A percentile compares a stretch with the other conserved stretches of the same genome.
Evolutionary conservation across 495 filamentous ascomycete genomes (phyloP).

Genomic region (Xylaria grammica): DNA sequence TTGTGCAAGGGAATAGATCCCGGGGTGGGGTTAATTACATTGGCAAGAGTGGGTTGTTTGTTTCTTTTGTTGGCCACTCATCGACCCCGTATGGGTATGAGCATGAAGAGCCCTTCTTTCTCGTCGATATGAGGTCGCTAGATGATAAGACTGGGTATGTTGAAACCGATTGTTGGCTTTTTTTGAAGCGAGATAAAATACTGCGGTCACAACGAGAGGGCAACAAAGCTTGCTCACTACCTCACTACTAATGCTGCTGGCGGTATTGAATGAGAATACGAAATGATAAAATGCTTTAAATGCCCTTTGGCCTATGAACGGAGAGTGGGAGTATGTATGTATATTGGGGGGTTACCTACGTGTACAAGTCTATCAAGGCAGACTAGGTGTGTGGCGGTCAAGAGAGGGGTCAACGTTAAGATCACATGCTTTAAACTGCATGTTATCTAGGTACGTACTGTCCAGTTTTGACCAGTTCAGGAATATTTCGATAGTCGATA

Average conservation of each 20-base stretch:
- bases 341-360: too few species aligned
- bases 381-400: not conserved
- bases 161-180: not conserved
- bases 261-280: not conserved
- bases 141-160: not conserved
- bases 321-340: not conserved
- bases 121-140: not conserved
- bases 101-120: not conserved
- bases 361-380: too few species aligned
- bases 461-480: not conserved
- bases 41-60: slow-evolving; percentile 4
- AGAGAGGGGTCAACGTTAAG: not conserved
- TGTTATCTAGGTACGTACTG: not conserved
- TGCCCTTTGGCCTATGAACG: not conserved
- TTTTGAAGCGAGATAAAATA: not conserved
- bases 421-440: not conserved
- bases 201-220: not conserved
- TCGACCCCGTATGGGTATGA: not conserved
- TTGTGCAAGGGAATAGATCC: slow-evolving; percentile 24
- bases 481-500: too few species aligned
- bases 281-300: not conserved
- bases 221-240: not conserved
- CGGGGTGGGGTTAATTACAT: slow-evolving; percentile 40
- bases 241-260: too few species aligned
- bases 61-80: not conserved